Percentiles rank a stretch among this genome's conserved stretches.
Evolutionary conservation across 2,329 filamentous ascomycete genomes (phyloP).

Genomic region (Botrytis fabae): DNA sequence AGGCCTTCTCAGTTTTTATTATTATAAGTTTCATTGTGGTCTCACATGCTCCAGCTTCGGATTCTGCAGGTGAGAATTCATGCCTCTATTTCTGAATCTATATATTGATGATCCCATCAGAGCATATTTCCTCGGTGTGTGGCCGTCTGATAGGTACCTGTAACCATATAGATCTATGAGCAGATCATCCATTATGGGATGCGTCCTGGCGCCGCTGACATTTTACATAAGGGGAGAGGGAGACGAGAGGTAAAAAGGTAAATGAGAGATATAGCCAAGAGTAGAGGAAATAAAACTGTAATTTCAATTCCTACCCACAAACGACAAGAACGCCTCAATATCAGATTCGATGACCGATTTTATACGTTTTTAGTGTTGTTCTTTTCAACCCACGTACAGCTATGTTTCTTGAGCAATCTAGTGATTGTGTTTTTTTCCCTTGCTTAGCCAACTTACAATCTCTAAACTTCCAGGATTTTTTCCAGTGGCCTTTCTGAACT

Average conservation of each 20-base stretch:
- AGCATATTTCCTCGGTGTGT: too few species aligned
- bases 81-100: too few species aligned
- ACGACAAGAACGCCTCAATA: background rate
- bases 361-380: background rate
- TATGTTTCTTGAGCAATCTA: background rate
- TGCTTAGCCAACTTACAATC: background rate
- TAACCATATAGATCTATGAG: too few species aligned
- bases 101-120: too few species aligned
- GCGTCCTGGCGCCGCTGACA: too few species aligned
- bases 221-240: background rate
- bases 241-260: background rate
- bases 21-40: background rate
- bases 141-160: accelerated
- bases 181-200: too few species aligned
- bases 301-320: too few species aligned
- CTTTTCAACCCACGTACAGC: background rate
- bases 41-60: accelerated
- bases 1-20: accelerated
- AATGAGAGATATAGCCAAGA: background rate
- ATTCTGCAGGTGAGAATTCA: background rate
- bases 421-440: accelerated
- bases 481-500: background rate
- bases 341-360: background rate
- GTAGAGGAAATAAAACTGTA: background rate
- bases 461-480: background rate